Evolutionary conservation across 257 asterid genomes (phyloP).

Genomic region (Nicotiana tabacum): DNA sequence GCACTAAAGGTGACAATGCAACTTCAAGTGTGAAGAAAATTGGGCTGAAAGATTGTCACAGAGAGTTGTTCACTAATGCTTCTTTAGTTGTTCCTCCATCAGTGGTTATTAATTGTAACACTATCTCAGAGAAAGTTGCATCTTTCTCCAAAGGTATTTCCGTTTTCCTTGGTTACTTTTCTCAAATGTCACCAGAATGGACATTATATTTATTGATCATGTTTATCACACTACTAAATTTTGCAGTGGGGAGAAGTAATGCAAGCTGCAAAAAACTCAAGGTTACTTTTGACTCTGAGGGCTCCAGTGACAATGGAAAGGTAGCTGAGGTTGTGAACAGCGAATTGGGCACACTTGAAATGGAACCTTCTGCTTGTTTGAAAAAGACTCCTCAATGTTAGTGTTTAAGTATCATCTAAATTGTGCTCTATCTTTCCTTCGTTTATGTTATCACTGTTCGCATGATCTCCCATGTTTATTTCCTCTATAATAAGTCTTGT

Average conservation of each 20-base stretch:
- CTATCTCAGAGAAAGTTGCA: conserved; percentile 31
- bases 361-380: conserved; percentile 20
- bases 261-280: conserved; percentile 23
- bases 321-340: conserved; percentile 24
- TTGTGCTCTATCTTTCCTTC: conserved; percentile 4
- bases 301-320: conserved; percentile 27
- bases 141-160: conserved; percentile 44
- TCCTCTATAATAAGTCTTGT: conserved; percentile 5
- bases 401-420: conserved; percentile 18
- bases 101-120: conserved; percentile 21
- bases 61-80: conserved; percentile 21
- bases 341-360: conserved; percentile 26
- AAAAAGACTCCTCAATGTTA: conserved; percentile 48
- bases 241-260: conserved; percentile 33
- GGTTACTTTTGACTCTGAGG: conserved; percentile 21
- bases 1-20: conserved; percentile 21
- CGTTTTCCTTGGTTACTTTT: conserved; percentile 12
- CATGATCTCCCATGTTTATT: conserved; percentile 5
- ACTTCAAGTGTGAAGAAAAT: conserved; percentile 15
- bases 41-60: conserved; percentile 23
- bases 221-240: conserved; percentile 13
- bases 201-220: background rate
- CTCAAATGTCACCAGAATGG: conserved; percentile 4
- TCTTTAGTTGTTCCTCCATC: conserved; percentile 21
- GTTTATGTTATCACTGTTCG: conserved; percentile 6